Conservation (phyloP, 306 rosid genomes). For the Erythrophleum fordii region DNA sequence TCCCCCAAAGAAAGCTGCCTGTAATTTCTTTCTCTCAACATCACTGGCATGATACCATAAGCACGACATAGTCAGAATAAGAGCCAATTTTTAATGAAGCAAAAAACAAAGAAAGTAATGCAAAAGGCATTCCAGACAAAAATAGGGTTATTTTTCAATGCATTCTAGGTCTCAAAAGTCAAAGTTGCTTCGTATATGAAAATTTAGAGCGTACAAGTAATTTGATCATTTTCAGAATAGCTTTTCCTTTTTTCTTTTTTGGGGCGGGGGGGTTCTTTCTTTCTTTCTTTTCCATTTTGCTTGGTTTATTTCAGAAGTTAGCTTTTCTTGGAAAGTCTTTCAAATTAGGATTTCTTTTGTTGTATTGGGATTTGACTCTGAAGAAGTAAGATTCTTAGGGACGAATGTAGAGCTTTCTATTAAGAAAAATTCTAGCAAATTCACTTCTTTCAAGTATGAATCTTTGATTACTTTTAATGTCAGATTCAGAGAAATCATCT, state of each 20-base stretch:
- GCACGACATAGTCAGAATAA: slow-evolving; percentile 6
- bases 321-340: not conserved
- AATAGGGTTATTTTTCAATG: not conserved
- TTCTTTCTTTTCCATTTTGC: not conserved
- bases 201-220: not conserved
- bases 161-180: not conserved
- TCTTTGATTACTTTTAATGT: not conserved
- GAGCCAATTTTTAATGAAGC: not conserved
- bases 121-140: slow-evolving; percentile 4
- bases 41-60: not conserved
- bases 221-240: not conserved
- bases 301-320: not conserved
- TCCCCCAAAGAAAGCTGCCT: not conserved
- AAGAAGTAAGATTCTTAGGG: not conserved
- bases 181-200: not conserved
- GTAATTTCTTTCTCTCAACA: slow-evolving; percentile 5
- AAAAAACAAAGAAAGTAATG: slow-evolving; percentile 7
- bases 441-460: not conserved
- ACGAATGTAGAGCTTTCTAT: not conserved
- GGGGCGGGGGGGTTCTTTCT: too few species aligned
- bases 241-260: not conserved
- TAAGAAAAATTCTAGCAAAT: not conserved
- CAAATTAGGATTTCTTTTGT: not conserved
- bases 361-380: not conserved
- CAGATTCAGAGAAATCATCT: not conserved